Percentiles rank a stretch among this genome's conserved stretches.
Conservation (phyloP, 2,329 filamentous ascomycete genomes). For the Phaeomoniella chlamydospora region DNA sequence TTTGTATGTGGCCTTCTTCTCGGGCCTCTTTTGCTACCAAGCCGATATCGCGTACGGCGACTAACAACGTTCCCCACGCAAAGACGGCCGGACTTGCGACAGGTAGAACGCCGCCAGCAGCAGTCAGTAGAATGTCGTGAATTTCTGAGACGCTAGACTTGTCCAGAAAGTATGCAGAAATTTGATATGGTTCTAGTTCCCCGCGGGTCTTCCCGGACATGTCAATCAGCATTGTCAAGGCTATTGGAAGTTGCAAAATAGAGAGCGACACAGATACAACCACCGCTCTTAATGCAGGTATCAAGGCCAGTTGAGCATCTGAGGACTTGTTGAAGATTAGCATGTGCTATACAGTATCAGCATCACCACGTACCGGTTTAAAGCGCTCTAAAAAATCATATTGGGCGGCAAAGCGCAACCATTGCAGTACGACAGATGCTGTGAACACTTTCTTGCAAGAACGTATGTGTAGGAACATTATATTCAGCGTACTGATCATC, state of each 20-base stretch:
- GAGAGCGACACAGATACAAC: constrained; percentile 56
- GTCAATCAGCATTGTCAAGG: constrained; percentile 10
- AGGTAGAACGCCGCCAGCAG: constrained; percentile 39
- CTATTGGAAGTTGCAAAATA: constrained; percentile 44
- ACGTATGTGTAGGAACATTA: constrained; percentile 58
- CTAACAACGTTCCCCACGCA: constrained; percentile 66
- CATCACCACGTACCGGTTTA: constrained; percentile 35
- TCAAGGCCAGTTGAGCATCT: constrained; percentile 20
- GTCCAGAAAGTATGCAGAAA: constrained; percentile 39
- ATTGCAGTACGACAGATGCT: constrained; percentile 46
- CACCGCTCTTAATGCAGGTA: constrained; percentile 52
- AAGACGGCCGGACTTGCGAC: constrained; percentile 62
- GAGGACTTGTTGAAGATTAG: constrained; percentile 8
- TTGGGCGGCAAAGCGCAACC: constrained; percentile 58
- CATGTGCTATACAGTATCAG: too few relatives aligned
- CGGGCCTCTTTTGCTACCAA: constrained; percentile 43
- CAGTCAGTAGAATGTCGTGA: constrained; percentile 53
- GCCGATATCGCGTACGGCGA: constrained; percentile 52
- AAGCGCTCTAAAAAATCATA: constrained; percentile 57
- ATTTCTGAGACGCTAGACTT: constrained; percentile 56
- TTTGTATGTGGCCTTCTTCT: constrained; percentile 26
- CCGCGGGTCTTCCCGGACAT: constrained; percentile 6
- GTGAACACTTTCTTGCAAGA: constrained; percentile 41
- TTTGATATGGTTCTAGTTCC: constrained; percentile 36
- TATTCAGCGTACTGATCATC: constrained; percentile 56